Conservation (phyloP, 345 rosid species). For the Salix suchowensis region DNA sequence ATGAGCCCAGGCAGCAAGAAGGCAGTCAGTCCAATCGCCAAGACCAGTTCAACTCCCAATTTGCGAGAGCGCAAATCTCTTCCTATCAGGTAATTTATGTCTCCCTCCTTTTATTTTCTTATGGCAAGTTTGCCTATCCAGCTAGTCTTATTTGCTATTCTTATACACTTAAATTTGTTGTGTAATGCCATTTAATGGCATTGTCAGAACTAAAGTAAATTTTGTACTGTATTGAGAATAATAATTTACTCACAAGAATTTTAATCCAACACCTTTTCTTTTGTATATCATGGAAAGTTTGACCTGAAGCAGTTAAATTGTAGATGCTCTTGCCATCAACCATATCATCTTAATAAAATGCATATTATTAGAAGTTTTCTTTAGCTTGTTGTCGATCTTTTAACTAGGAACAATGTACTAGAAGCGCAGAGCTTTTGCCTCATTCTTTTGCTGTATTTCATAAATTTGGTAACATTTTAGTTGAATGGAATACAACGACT, state of each 20-base stretch:
- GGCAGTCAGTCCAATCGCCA: slow-evolving; percentile 44
- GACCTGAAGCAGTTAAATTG: neutral
- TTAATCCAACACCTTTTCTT: neutral
- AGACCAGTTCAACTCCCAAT: slow-evolving; percentile 47
- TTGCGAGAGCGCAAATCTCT: slow-evolving; percentile 39
- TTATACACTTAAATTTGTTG: neutral
- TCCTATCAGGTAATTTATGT: slow-evolving; percentile 43
- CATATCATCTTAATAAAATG: neutral
- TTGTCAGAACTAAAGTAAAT: neutral
- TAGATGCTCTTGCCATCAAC: neutral
- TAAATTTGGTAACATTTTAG: too few relatives aligned
- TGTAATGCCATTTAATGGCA: neutral
- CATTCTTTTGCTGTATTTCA: too few relatives aligned
- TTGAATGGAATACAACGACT: too few relatives aligned
- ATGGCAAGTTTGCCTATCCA: neutral
- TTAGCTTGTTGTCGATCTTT: neutral
- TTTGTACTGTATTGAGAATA: neutral
- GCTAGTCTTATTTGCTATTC: neutral
- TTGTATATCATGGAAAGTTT: neutral
- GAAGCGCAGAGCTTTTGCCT: neutral
- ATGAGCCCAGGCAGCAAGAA: slow-evolving; percentile 46
- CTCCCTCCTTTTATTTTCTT: neutral
- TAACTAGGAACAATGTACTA: neutral
- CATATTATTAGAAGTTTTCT: neutral
- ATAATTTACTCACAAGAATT: neutral